Conservation (phyloP, 352 stramenopile genomes). For the Phytopythium oedochilum region DNA sequence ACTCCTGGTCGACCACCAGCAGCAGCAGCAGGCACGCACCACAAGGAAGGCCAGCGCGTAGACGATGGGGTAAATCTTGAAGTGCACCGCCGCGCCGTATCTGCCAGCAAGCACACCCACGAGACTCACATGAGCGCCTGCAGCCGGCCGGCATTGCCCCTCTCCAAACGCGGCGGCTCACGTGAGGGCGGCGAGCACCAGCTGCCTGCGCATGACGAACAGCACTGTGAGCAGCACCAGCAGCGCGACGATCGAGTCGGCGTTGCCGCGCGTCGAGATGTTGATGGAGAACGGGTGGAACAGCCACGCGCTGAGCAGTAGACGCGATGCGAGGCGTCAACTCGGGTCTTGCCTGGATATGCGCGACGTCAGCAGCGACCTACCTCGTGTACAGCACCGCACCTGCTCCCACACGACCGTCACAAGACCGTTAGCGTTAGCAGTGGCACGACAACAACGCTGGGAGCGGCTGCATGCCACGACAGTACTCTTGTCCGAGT, state of each 20-base stretch:
- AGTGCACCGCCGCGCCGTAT: conserved; percentile 95
- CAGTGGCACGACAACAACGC: neutral
- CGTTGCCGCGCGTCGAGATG: conserved; percentile 98
- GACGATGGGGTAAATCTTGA: conserved; percentile 99
- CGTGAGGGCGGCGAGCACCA: conserved; percentile 65
- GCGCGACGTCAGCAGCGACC: neutral
- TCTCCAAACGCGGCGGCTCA: conserved; percentile 16
- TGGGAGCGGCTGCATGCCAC: neutral
- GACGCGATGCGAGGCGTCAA: neutral
- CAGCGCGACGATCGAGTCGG: conserved; percentile 93
- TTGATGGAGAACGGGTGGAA: conserved; percentile 99
- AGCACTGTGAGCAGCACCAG: conserved; percentile 92
- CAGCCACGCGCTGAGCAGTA: conserved; percentile 83
- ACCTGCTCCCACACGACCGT: conserved; percentile 16
- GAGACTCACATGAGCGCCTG: neutral
- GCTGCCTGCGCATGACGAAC: conserved; percentile 75
- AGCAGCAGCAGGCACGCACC: conserved; percentile 29
- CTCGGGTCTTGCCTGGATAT: neutral
- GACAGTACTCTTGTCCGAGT: conserved; percentile 41
- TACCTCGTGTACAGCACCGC: conserved; percentile 62
- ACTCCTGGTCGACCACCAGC: too few relatives aligned
- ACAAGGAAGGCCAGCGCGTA: conserved; percentile 90
- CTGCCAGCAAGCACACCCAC: conserved; percentile 17
- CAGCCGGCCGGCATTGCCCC: neutral
- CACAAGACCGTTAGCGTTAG: neutral